Evolutionary conservation across 371 early-diverging fungal genomes (phyloP).

Genomic region (Nematocida minor): DNA sequence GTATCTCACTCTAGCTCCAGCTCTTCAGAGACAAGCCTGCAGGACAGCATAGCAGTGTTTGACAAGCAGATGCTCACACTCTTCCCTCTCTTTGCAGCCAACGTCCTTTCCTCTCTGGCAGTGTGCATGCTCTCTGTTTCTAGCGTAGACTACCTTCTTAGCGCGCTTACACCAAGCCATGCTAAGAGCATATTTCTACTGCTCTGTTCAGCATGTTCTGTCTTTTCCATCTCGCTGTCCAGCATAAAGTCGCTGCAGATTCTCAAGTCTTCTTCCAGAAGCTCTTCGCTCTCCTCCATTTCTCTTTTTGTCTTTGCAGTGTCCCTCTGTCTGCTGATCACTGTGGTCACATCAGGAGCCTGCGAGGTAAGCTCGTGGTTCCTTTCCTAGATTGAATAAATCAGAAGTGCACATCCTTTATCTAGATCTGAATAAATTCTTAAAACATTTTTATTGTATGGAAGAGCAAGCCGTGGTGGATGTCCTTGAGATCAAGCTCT

Average conservation of each 20-base stretch:
- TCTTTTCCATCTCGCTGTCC: neutral
- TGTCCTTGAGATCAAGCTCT: slow-evolving; percentile 35
- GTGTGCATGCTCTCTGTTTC: neutral
- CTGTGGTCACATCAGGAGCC: neutral
- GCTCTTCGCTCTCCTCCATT: neutral
- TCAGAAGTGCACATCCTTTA: neutral
- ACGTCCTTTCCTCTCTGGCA: neutral
- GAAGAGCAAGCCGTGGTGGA: slow-evolving; percentile 44
- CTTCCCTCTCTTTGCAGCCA: neutral
- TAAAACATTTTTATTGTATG: slow-evolving; percentile 23
- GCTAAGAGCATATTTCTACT: neutral
- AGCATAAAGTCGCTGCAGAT: neutral
- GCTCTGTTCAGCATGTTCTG: neutral
- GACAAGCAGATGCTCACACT: neutral
- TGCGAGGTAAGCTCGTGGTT: neutral
- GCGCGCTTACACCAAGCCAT: neutral
- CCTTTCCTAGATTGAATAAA: neutral
- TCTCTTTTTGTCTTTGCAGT: neutral
- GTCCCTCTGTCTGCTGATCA: neutral
- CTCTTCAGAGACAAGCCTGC: too few relatives aligned
- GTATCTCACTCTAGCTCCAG: neutral
- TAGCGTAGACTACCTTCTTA: neutral
- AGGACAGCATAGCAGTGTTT: neutral
- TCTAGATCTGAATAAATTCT: neutral
- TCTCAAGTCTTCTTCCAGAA: neutral